Evolutionary conservation across 352 stramenopile species (phyloP), one percentile per base, ranked within the genome.

Genomic region (Elongisporangium anandrum): DNA sequence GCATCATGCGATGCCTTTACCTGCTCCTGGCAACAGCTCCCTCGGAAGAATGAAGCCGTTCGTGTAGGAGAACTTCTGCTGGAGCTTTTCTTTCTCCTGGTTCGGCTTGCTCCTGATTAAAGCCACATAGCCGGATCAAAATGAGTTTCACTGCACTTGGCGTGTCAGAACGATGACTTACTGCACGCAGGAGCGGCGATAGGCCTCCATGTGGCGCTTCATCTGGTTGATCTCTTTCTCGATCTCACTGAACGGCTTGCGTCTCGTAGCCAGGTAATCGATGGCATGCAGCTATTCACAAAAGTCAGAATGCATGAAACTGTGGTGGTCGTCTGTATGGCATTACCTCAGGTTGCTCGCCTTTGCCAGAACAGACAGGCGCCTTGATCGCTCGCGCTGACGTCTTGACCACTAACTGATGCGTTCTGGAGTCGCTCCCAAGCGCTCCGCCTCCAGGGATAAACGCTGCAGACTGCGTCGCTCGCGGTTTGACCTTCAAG

Each of bases 41-140:
- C 70, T 66, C 5, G 84, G 84, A n/a, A 94, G 61, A 58, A 94
- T 94, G 0, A 59, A 81, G 5, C 84, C 84, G 3, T 65, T 66
- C 1, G 76, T 75, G 65, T 87, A 94, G 21, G 81, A 83, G 47
- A 94, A 92, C 6, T 79, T 59, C 50, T 94, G 81, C 59, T 94
- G 84, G 13, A 94, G 72, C 59, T 90, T 94, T 54, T 94, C 81
- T 57, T 94, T 94, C 50, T 94, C 81, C 34, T 88, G 74, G 26
- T 90, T 90, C 1, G 79, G 80, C 54, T 66, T 73, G 53, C 63
- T 66, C 22, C 67, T 81, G 50, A 48, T 66, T 26, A 51, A 24
- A 4, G 24, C 9, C 23, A 50, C 26, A 50, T 20, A 67, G 6
- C n/a, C 8, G n/a, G 16, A 58, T 24, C 22, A 39, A 16, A 45